phyloP scores from a whole-genome alignment of 2,329 filamentous ascomycete species.

The Orbilia javanica region DNA sequence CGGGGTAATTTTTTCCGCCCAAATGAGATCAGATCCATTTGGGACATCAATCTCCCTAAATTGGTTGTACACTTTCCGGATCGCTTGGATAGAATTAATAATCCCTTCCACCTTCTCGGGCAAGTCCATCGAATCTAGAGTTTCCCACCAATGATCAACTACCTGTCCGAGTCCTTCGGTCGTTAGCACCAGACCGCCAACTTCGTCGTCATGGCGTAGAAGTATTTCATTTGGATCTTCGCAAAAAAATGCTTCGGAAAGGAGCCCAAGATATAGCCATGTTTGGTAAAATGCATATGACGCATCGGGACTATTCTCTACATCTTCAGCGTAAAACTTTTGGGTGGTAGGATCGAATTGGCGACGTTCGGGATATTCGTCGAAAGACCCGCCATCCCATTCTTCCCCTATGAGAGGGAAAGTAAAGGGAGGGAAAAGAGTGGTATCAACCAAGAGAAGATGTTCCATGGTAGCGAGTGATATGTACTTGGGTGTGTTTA shows the following conservation, averaged over 20 bases:
- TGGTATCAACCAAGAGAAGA: conserved; percentile 24
- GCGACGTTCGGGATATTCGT: conserved; percentile 44
- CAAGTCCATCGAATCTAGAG: conserved; percentile 32
- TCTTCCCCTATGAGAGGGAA: conserved; percentile 50
- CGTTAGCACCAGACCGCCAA: conserved; percentile 31
- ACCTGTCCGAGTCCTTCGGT: conserved; percentile 34
- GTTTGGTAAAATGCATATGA: conserved; percentile 49
- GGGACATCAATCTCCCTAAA: conserved; percentile 34
- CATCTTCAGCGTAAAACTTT: conserved; percentile 31
- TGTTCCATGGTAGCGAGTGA: conserved; percentile 47
- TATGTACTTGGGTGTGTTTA: no score
- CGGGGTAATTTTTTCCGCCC: conserved; percentile 10
- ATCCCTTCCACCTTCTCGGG: conserved; percentile 31
- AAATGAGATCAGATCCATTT: conserved; percentile 27
- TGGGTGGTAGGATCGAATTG: conserved; percentile 35
- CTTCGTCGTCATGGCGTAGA: conserved; percentile 32
- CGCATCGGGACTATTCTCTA: conserved; percentile 42
- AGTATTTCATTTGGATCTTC: conserved; percentile 36
- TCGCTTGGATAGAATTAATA: neutral
- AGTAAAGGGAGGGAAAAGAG: conserved; percentile 9
- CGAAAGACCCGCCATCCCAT: conserved; percentile 52
- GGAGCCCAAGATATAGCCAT: conserved; percentile 52
- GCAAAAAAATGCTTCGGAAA: conserved; percentile 39
- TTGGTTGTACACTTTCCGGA: conserved; percentile 13
- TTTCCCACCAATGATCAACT: conserved; percentile 16